A percentile compares a stretch with the other conserved stretches of the same genome.
These are phyloP conservation scores for Sanghuangporus weigelae DNA, from an alignment of 1,284 basidiomycete genomes.

Conservation along the genomic window DNA sequence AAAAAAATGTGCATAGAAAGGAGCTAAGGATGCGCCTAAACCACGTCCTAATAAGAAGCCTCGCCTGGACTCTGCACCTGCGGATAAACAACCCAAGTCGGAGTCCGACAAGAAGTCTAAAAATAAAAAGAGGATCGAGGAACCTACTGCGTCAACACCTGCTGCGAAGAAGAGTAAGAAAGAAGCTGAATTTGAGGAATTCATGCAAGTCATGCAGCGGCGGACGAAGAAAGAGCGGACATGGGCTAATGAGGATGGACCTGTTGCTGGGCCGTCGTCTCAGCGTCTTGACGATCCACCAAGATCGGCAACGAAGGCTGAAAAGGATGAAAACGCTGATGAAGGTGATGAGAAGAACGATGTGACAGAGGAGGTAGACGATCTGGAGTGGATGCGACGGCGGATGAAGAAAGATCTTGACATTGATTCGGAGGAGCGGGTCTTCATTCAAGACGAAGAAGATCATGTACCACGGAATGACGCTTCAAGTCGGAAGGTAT, in stretches of 20 bases:
- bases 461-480: conserved; percentile 11
- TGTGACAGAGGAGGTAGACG: conserved; percentile 36
- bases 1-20: too few relatives aligned
- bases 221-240: conserved; percentile 52
- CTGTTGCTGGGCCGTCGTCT: conserved; percentile 11
- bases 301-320: conserved; percentile 20
- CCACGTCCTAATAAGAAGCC: conserved; percentile 67
- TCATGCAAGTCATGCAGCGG: conserved; percentile 60
- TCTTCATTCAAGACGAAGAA: conserved; percentile 50
- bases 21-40: conserved; percentile 56
- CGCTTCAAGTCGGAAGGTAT: background rate
- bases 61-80: conserved; percentile 40
- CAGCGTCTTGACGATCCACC: conserved; percentile 7
- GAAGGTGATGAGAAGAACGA: conserved; percentile 19
- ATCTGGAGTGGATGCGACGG: conserved; percentile 72
- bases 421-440: conserved; percentile 35
- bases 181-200: conserved; percentile 48
- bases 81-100: conserved; percentile 23
- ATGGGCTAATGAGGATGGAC: conserved; percentile 55
- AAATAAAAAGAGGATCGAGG: conserved; percentile 19
- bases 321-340: conserved; percentile 26
- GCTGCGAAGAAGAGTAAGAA: conserved; percentile 25
- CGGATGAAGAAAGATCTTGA: conserved; percentile 51
- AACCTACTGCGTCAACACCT: background rate
- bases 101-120: conserved; percentile 19